phyloP scores from a whole-genome alignment of 2,329 filamentous ascomycete species.

The Byssochlamys sp. region DNA sequence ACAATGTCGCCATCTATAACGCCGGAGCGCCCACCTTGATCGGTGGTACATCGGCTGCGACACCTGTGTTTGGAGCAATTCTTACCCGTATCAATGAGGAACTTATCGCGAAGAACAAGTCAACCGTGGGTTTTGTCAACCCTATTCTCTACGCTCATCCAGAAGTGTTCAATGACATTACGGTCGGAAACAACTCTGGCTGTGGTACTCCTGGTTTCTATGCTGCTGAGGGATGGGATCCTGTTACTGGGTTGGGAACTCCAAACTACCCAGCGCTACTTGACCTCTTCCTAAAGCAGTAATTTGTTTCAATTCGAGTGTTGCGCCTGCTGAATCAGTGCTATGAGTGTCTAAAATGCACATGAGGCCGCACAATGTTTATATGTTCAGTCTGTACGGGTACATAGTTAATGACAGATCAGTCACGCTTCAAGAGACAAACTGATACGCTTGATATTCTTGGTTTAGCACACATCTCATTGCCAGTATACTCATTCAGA shows the following conservation, averaged over 20 bases:
- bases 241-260: constrained; percentile 24
- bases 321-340: background rate
- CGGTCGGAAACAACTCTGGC: constrained; percentile 20
- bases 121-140: constrained; percentile 47
- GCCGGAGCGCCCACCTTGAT: constrained; percentile 12
- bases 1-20: constrained; percentile 24
- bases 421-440: background rate
- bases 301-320: background rate
- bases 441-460: no score
- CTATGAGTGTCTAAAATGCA: background rate
- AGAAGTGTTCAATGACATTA: constrained; percentile 23
- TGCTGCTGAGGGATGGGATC: constrained; percentile 23
- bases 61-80: constrained; percentile 47
- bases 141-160: constrained; percentile 25
- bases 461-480: no score
- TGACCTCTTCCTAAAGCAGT: constrained; percentile 3
- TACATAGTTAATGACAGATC: background rate
- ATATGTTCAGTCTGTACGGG: background rate
- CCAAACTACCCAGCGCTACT: constrained; percentile 12
- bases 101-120: constrained; percentile 41
- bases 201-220: constrained; percentile 22
- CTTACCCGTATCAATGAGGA: constrained; percentile 48
- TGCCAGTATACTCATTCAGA: no score
- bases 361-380: background rate
- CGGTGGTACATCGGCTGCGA: constrained; percentile 36